Evolutionary conservation across 306 rosid genomes (phyloP), one percentile per base, ranked within the genome.

Genomic region (Carpinus fangiana): DNA sequence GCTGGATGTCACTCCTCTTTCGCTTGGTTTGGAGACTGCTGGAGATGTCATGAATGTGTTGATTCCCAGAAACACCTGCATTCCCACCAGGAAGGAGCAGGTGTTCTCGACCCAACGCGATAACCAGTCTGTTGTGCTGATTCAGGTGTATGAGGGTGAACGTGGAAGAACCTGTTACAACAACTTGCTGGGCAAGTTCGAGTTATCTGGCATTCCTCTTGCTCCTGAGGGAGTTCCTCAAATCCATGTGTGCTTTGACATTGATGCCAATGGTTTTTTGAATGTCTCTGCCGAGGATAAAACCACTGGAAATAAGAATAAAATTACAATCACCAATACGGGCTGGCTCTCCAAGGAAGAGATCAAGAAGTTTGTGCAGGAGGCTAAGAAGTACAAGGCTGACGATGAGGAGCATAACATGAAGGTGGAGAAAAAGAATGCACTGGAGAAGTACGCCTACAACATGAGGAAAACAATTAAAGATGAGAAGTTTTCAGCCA

Each of bases 391-490:
- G 46, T 87, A 84, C 78, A 87, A 80, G 31, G 76, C 88, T 0
- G 88, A 84, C 55, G 90, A 87, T 1, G 90, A 87, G 71, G 90
- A 84, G 43, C 87, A 87, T 60, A 87, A 84, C 74, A 85, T 82
- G 87, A 87, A 80, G 38, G 88, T 75, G 80, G 90, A 87, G 61
- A 80, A 84, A 7, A 87, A 85, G 21, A 88, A 88, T 68, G 64
- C 85, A 0, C 74, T 88, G 2, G 89, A 88, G 85, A 85, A 88
- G 28, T 88, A 84, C 21, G 82, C 90, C 3, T 79, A 78, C 11
- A 88, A 88, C 79, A 83, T 88, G 91, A 86, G 88, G 76, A 88
- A 88, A 74, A 83, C 83, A 5, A 60, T 88, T 18, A 88, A 77
- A 13, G 92, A 88, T 73, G 90, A 80, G 0, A 84, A 80, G 87